Evolutionary conservation across 345 rosid species (phyloP).

Genomic region (Pseudoturritis turrita): DNA sequence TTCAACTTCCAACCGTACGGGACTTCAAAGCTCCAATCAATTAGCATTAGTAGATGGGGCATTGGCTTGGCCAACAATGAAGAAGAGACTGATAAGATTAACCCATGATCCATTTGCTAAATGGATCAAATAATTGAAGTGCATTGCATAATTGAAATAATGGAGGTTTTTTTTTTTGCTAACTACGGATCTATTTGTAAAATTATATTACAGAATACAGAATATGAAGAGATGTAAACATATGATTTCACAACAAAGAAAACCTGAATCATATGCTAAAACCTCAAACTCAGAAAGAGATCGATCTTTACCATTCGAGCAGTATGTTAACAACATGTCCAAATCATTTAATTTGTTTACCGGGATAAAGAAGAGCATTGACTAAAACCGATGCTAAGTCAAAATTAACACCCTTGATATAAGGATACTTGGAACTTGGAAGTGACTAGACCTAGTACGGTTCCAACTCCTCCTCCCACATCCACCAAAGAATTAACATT

Average conservation of each 20-base stretch:
- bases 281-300: conserved; percentile 26
- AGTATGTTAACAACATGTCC: conserved; percentile 16
- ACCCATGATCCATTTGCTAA: too few species aligned
- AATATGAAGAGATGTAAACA: background rate
- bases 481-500: conserved; percentile 42
- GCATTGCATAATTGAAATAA: too few species aligned
- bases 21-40: too few species aligned
- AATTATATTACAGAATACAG: background rate
- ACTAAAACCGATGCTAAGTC: conserved; percentile 26
- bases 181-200: background rate
- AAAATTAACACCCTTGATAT: conserved; percentile 43
- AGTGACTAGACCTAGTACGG: conserved; percentile 32
- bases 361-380: conserved; percentile 28
- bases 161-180: too few species aligned
- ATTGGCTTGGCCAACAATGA: too few species aligned
- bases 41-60: too few species aligned
- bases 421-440: conserved; percentile 48
- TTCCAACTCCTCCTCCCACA: conserved; percentile 62
- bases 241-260: conserved; percentile 8
- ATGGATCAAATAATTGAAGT: too few species aligned
- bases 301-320: conserved; percentile 45
- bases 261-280: conserved; percentile 36
- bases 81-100: too few species aligned
- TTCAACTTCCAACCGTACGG: too few species aligned
- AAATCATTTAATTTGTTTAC: background rate